phyloP scores from a whole-genome alignment of 768 basidiomycete genomes.

The Calocybe cyanea region DNA sequence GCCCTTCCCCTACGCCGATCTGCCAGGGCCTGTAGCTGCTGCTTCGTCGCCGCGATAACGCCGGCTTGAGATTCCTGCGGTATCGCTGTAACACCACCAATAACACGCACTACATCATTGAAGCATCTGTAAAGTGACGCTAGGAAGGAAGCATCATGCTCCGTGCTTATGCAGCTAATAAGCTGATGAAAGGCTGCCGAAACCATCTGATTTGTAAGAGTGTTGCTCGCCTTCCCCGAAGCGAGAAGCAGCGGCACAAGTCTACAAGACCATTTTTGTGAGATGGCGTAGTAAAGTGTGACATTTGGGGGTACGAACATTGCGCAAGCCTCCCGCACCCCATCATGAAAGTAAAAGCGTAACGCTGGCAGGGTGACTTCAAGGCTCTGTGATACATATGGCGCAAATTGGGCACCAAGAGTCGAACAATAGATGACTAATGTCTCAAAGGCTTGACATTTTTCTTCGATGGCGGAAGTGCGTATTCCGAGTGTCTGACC shows the following conservation, averaged over 20 bases:
- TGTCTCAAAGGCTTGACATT: constrained; percentile 87
- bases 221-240: constrained; percentile 62
- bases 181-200: constrained; percentile 64
- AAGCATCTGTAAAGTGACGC: constrained; percentile 73
- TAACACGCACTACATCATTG: constrained; percentile 54
- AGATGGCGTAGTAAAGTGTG: background rate
- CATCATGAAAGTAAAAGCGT: constrained; percentile 80
- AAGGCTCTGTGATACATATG: constrained; percentile 67
- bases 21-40: constrained; percentile 65
- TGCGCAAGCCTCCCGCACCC: constrained; percentile 74
- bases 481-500: constrained; percentile 75
- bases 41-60: constrained; percentile 66
- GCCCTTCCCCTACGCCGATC: constrained; percentile 60
- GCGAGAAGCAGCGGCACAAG: constrained; percentile 67
- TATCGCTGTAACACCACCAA: constrained; percentile 53
- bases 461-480: constrained; percentile 80
- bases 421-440: constrained; percentile 76
- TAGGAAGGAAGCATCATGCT: constrained; percentile 74
- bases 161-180: constrained; percentile 57
- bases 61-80: constrained; percentile 49
- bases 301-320: constrained; percentile 44
- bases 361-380: constrained; percentile 70
- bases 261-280: constrained; percentile 30
- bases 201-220: constrained; percentile 66
- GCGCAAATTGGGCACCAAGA: constrained; percentile 61